A percentile compares a stretch with the other conserved stretches of the same genome.
Conservation (phyloP, 164 flowering plant species). For the Aristolochia californica region DNA sequence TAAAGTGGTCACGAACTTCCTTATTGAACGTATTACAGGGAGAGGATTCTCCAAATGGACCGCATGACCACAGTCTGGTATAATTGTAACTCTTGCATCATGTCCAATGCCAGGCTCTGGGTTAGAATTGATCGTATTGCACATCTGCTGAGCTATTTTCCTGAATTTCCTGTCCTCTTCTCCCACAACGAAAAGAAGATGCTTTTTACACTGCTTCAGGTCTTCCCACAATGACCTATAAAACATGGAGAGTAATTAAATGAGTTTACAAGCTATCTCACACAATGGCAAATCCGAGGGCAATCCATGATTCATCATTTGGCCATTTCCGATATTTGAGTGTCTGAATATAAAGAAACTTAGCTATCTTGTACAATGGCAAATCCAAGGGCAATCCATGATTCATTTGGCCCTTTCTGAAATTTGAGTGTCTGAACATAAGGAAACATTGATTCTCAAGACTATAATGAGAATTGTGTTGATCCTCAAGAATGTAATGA, state of each 20-base stretch:
- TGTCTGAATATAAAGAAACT: too few relatives aligned
- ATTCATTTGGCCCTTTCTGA: background rate
- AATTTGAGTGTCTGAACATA: background rate
- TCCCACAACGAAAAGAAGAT: slow-evolving; percentile 59
- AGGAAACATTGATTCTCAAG: background rate
- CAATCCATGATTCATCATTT: too few relatives aligned
- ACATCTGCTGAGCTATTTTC: slow-evolving; percentile 50
- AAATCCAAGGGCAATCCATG: background rate
- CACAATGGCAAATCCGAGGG: background rate
- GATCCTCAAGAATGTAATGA: background rate
- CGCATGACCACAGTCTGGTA: slow-evolving; percentile 86
- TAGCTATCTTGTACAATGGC: background rate
- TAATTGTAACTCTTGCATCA: slow-evolving; percentile 26
- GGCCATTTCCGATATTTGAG: too few relatives aligned
- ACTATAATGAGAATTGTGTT: background rate
- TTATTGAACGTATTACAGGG: slow-evolving; percentile 33
- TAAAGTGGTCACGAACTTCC: slow-evolving; percentile 30
- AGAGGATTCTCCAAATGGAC: slow-evolving; percentile 86
- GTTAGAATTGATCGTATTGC: slow-evolving; percentile 14
- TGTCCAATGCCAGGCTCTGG: slow-evolving; percentile 1
- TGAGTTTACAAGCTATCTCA: background rate
- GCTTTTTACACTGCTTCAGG: slow-evolving; percentile 39
- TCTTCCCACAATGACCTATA: slow-evolving; percentile 86
- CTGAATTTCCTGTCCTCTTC: slow-evolving; percentile 76
- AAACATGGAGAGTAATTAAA: background rate